Evolutionary conservation across 768 basidiomycete genomes (phyloP), one percentile per base, ranked within the genome.

Genomic region (Calvatia gigantea): DNA sequence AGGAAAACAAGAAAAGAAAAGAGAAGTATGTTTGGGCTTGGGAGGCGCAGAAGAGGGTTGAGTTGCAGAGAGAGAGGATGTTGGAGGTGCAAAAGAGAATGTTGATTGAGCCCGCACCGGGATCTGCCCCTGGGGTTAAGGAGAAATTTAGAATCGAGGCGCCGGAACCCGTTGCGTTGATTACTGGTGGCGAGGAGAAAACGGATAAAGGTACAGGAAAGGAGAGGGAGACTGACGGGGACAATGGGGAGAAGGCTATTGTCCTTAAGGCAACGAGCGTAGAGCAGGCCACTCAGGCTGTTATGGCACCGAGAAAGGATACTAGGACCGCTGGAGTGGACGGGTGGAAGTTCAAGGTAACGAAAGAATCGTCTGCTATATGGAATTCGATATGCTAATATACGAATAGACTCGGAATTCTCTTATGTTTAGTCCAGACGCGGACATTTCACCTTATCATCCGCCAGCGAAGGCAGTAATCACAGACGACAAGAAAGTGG

Each of bases 401-500:
- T 51, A 31, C n/a, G 49, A 54, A 19, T 62, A 97, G 94, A 81
- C 92, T 25, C 86, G 97, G 56, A 99, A 99, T 71, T 86, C 91
- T 3, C 76, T 99, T 51, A 97, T 97, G 93, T 99, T 98, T 65
- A 67, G 88, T 0, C 95, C 97, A 1, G 97, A 97, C 64, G 92
- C 91, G 25, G 89, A 99, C 66, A 76, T 82, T 42, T 83, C 88
- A 19, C 91, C 93, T 1, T 91, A 94, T 64, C 79, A 86, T 65
- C 62, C 62, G 35, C 54, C 58, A n/a, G 3, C 32, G 9, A 25
- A 53, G 52, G 69, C 71, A 43, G 64, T 65, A 3, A 62, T 70
- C 48, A 54, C 68, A 32, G 23, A 60, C 6, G 75, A 66, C 38
- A 58, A 43, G 23, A 58, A 58, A 21, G 59, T 66, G 4, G 77